These are phyloP conservation scores for Diplodia intermedia DNA, from an alignment of 2,329 filamentous ascomycete genomes.

Conservation along the genomic window DNA sequence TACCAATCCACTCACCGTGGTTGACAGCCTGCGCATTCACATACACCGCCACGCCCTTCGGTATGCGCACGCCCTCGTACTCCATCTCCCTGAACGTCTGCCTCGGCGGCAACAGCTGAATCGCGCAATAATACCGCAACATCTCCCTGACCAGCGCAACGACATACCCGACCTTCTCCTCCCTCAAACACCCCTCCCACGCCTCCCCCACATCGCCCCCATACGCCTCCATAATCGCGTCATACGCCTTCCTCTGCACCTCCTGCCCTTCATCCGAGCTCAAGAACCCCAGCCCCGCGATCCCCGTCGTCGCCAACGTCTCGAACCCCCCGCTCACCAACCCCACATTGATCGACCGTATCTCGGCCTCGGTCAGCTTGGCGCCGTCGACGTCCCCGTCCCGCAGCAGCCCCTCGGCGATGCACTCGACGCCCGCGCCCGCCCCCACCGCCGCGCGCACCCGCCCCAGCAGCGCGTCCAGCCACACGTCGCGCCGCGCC, in stretches of 20 bases:
- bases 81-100: slow-evolving; percentile 28
- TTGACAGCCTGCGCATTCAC: slow-evolving; percentile 32
- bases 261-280: not conserved
- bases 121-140: slow-evolving; percentile 31
- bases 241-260: slow-evolving; percentile 28
- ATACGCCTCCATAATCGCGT: slow-evolving; percentile 22
- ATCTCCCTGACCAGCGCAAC: slow-evolving; percentile 29
- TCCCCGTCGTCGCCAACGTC: slow-evolving; percentile 27
- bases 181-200: slow-evolving; percentile 26
- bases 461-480: slow-evolving; percentile 19
- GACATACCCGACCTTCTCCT: slow-evolving; percentile 29
- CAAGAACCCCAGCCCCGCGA: slow-evolving; percentile 24
- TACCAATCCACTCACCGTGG: slow-evolving; percentile 6
- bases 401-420: slow-evolving; percentile 4
- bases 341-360: slow-evolving; percentile 29
- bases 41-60: slow-evolving; percentile 28
- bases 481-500: slow-evolving; percentile 27
- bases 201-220: slow-evolving; percentile 6
- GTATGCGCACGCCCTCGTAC: slow-evolving; percentile 18
- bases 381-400: not conserved
- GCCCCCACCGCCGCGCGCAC: slow-evolving; percentile 10
- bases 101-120: slow-evolving; percentile 30
- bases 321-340: slow-evolving; percentile 28
- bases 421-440: slow-evolving; percentile 22
- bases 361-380: slow-evolving; percentile 25